phyloP scores from a whole-genome alignment of 768 basidiomycete genomes.

The Hypholoma fasciculare region DNA sequence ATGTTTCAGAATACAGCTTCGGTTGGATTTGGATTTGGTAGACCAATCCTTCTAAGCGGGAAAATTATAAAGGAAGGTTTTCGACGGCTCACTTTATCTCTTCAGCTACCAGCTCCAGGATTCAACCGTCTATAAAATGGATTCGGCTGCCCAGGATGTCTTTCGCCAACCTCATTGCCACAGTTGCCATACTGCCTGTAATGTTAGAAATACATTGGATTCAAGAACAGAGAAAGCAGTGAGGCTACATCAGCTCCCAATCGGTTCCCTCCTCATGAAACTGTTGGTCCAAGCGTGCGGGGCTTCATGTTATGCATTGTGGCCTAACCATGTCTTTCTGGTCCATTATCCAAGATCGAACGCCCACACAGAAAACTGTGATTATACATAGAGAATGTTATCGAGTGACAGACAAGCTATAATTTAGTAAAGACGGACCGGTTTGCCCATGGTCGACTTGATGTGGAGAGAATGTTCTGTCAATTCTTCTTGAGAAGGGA shows the following conservation, averaged over 20 bases:
- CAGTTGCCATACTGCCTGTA: neutral
- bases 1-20: neutral
- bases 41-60: neutral
- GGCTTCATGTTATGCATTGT: conserved; percentile 93
- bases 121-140: neutral
- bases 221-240: conserved; percentile 6
- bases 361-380: too few species aligned
- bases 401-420: too few species aligned
- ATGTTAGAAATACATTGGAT: neutral
- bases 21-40: neutral
- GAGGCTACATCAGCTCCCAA: conserved; percentile 79
- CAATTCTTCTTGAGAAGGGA: conserved; percentile 99
- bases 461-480: conserved; percentile 99
- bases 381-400: too few species aligned
- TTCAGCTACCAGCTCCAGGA: neutral
- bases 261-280: conserved; percentile 69
- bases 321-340: conserved; percentile 21
- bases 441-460: conserved; percentile 99
- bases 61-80: neutral
- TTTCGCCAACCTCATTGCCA: neutral
- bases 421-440: conserved; percentile 86
- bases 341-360: too few species aligned
- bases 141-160: neutral
- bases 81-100: neutral
- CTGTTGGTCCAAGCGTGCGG: conserved; percentile 99